A percentile compares a stretch with the other conserved stretches of the same genome.
Evolutionary conservation across 345 rosid species (phyloP).

Genomic region (Clausena lansium): DNA sequence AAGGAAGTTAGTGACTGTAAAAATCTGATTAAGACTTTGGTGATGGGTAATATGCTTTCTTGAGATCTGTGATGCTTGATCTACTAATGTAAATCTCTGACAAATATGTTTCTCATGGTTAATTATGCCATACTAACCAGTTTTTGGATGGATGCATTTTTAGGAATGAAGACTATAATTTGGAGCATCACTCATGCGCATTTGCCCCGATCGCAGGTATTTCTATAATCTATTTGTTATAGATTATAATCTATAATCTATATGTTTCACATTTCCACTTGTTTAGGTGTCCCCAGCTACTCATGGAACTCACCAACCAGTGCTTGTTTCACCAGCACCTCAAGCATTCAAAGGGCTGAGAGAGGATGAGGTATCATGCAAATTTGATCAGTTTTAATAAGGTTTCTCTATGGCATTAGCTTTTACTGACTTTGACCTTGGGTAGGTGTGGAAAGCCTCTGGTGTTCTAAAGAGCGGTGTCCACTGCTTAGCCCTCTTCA

Average conservation of each 20-base stretch:
- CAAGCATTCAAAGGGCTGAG: conserved; percentile 94
- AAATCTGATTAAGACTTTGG: conserved; percentile 93
- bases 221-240: conserved; percentile 3
- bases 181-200: conserved; percentile 99
- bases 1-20: conserved; percentile 98
- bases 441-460: conserved; percentile 94
- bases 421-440: conserved; percentile 28
- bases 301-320: conserved; percentile 68
- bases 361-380: conserved; percentile 84
- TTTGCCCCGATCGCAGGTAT: conserved; percentile 93
- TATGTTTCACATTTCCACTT: conserved; percentile 26
- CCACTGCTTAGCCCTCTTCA: conserved; percentile 93
- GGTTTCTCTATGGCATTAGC: conserved; percentile 15
- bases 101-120: too few species aligned
- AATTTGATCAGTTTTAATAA: conserved; percentile 11
- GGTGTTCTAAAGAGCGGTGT: conserved; percentile 97
- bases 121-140: background rate
- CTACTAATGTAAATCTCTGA: too few species aligned
- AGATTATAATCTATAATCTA: too few species aligned
- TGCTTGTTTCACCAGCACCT: conserved; percentile 60
- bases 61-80: conserved; percentile 9
- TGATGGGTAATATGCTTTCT: conserved; percentile 68
- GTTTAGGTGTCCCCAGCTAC: conserved; percentile 52
- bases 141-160: conserved; percentile 22
- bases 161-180: conserved; percentile 97